Conservation (phyloP, 2,329 filamentous ascomycete genomes). For the Penicillium sp. region DNA sequence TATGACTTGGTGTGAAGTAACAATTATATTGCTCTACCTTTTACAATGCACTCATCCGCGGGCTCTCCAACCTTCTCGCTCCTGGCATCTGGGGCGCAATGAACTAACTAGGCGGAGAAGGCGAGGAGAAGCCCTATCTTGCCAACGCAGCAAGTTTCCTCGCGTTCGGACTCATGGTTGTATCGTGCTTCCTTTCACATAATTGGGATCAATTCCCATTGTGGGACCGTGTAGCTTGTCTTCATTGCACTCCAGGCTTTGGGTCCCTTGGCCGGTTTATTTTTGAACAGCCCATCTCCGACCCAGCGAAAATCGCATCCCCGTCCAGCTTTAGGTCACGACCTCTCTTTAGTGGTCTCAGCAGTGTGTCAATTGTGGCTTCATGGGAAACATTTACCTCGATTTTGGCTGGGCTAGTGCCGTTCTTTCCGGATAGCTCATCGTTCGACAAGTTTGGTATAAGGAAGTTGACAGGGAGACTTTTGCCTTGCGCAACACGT, state of each 20-base stretch:
- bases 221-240: slow-evolving; percentile 57
- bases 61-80: slow-evolving; percentile 64
- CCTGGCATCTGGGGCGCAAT: slow-evolving; percentile 69
- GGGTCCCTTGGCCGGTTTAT: slow-evolving; percentile 59
- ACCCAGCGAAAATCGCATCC: slow-evolving; percentile 62
- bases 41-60: slow-evolving; percentile 67
- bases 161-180: slow-evolving; percentile 67
- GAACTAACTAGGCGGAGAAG: slow-evolving; percentile 68
- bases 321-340: slow-evolving; percentile 56
- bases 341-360: slow-evolving; percentile 48
- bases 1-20: slow-evolving; percentile 41
- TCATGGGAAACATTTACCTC: slow-evolving; percentile 63
- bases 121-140: slow-evolving; percentile 58
- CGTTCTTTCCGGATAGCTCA: slow-evolving; percentile 61
- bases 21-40: slow-evolving; percentile 68
- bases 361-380: slow-evolving; percentile 57
- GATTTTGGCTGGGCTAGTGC: slow-evolving; percentile 66
- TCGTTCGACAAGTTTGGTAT: slow-evolving; percentile 54
- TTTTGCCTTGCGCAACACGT: slow-evolving; percentile 6
- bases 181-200: slow-evolving; percentile 65
- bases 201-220: slow-evolving; percentile 59
- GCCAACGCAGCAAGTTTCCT: slow-evolving; percentile 67
- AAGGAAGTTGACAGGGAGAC: slow-evolving; percentile 28
- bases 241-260: slow-evolving; percentile 66
- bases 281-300: slow-evolving; percentile 57